phyloP scores from a whole-genome alignment of 805 yeast genomes.

The Kazachstania taianensis region DNA sequence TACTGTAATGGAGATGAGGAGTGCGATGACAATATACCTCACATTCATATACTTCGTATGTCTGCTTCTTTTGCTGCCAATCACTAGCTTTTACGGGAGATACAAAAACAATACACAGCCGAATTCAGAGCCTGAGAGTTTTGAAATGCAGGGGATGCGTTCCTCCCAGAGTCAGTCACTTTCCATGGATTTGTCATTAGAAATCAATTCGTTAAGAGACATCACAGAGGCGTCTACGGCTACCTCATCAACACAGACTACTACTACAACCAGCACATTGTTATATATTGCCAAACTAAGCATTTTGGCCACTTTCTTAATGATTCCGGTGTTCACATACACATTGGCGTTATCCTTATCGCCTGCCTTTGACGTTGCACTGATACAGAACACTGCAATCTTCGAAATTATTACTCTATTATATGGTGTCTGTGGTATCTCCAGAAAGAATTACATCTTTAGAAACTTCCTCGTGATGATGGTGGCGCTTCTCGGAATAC shows the following conservation, averaged over 20 bases:
- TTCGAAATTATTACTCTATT: constrained; percentile 27
- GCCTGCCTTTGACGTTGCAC: constrained; percentile 23
- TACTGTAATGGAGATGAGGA: constrained; percentile 9
- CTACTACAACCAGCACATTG: background rate
- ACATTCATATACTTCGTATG: constrained; percentile 19
- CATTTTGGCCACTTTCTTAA: constrained; percentile 12
- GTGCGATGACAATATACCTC: constrained; percentile 14
- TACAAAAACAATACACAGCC: background rate
- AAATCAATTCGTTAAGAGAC: no score
- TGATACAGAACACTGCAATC: constrained; percentile 22
- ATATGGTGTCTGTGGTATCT: constrained; percentile 24
- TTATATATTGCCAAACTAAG: constrained; percentile 10
- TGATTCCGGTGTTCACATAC: constrained; percentile 17
- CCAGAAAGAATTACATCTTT: constrained; percentile 18
- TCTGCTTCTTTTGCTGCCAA: constrained; percentile 16
- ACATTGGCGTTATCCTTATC: constrained; percentile 18
- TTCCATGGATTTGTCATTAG: constrained; percentile 3
- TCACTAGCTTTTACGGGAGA: constrained; percentile 4
- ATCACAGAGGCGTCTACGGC: no score
- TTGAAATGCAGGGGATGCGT: background rate
- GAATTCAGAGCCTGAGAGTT: background rate
- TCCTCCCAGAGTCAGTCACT: background rate
- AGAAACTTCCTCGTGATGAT: constrained; percentile 23
- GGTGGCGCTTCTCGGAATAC: constrained; percentile 21
- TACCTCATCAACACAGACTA: background rate